phyloP scores from a whole-genome alignment of 352 stramenopile genomes.

The Thraustochytrium striatum region DNA sequence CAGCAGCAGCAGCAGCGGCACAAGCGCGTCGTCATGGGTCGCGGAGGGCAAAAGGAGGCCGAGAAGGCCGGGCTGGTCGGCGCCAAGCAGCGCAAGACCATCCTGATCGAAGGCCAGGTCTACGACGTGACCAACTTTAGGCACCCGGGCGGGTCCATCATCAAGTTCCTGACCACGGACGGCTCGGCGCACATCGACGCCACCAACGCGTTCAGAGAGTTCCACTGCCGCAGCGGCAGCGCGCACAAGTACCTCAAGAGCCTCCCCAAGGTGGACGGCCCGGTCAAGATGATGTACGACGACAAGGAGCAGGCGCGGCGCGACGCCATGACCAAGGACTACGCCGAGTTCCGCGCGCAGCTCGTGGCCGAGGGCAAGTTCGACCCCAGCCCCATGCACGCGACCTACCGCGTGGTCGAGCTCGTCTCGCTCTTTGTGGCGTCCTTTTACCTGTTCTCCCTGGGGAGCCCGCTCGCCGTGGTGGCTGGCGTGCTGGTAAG shows the following conservation, averaged over 20 bases:
- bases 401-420: conserved; percentile 48
- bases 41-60: no score
- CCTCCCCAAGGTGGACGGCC: conserved; percentile 21
- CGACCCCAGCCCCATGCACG: conserved; percentile 35
- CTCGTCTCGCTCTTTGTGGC: conserved; percentile 46
- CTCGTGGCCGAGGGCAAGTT: conserved; percentile 52
- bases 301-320: conserved; percentile 5
- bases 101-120: conserved; percentile 51
- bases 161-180: conserved; percentile 53
- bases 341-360: conserved; percentile 36
- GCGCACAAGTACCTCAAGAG: conserved; percentile 49
- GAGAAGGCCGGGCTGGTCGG: neutral
- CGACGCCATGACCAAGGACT: conserved; percentile 33
- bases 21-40: no score
- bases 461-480: neutral
- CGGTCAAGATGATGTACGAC: neutral
- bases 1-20: no score
- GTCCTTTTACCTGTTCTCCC: conserved; percentile 37
- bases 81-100: neutral
- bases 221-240: conserved; percentile 49
- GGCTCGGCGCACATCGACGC: conserved; percentile 44
- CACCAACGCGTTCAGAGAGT: conserved; percentile 51
- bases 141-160: conserved; percentile 55
- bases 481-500: conserved; percentile 35
- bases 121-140: conserved; percentile 53